Conservation (phyloP, 345 rosid species). For the Conringia planisiliqua region DNA sequence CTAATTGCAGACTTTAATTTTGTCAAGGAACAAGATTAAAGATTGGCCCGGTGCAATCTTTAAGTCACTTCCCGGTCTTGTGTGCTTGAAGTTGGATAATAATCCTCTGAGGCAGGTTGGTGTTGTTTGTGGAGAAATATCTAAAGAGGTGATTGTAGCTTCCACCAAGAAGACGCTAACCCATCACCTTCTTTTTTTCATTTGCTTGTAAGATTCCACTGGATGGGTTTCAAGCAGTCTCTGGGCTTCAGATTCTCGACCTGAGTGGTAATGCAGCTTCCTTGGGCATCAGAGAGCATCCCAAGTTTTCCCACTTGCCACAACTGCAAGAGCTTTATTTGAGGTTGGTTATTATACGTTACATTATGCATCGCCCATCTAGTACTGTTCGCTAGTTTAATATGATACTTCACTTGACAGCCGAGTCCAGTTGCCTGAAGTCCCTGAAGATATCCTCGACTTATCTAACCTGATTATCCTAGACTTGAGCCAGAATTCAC, state of each 20-base stretch:
- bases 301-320: conserved; percentile 60
- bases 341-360: conserved; percentile 47
- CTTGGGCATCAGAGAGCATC: conserved; percentile 38
- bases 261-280: conserved; percentile 71
- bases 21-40: conserved; percentile 75
- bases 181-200: conserved; percentile 14
- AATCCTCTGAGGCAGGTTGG: conserved; percentile 70
- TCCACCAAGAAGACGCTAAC: conserved; percentile 2
- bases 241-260: conserved; percentile 72
- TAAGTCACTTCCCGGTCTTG: conserved; percentile 60
- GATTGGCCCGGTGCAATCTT: conserved; percentile 77
- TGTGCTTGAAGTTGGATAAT: conserved; percentile 76
- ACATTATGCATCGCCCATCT: neutral
- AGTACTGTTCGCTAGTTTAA: conserved; percentile 3
- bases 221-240: conserved; percentile 70
- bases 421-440: conserved; percentile 60
- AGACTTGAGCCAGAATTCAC: conserved; percentile 75
- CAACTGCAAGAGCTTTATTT: conserved; percentile 81
- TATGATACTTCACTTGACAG: conserved; percentile 39
- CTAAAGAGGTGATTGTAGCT: neutral
- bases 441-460: conserved; percentile 63
- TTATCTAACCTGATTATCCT: conserved; percentile 59
- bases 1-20: conserved; percentile 57
- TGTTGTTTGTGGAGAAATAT: neutral
- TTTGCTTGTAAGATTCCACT: conserved; percentile 55